Evolutionary conservation across 2,329 filamentous ascomycete genomes (phyloP), one percentile per base, ranked within the genome.

Genomic region (Aphanocladium album): DNA sequence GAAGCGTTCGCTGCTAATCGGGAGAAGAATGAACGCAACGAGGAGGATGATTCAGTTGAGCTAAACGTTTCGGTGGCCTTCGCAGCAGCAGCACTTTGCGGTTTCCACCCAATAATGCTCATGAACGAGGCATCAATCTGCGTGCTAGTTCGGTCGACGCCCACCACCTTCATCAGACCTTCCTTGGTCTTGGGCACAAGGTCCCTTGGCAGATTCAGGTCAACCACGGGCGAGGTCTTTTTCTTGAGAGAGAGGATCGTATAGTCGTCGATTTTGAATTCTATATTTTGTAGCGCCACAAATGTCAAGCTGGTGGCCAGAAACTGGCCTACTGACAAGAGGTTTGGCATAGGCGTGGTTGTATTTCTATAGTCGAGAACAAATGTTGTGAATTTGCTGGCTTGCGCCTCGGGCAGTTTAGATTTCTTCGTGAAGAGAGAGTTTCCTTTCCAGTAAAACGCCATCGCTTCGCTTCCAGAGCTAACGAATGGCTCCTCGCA

Each of bases 401-500:
- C 76, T 69, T 91, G 82, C 25, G 84, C 84, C 50, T 85, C 80
- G 1, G 89, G 86, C 8, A 97, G 77, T 66, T 87, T 86, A 23
- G 95, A 82, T 67, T 91, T 90, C 68, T 93, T 89, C 25, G 96
- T 99, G 72, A 96, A 98, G 1, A 99, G 82, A 5, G 91, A 91
- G 73, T 98, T 98, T n/a, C 90, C 93, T 74, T 97, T 98, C 96
- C 95, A 99, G 78, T 97, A 99, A 71, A 99, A 99, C 0, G 93
- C 93, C 91, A 99, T 97, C 41, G 92, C 93, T 74, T 96, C 88
- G 64, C 83, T 85, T 1, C 95, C 95, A 1, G 93, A 98, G 66
- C 91, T 95, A 65, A 99, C 90, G 70, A 99, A 98, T 0, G 95
- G 95, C 67, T 97, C 92, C 74, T 99, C 96, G 72, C 93, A 99